Evolutionary conservation across 1,284 basidiomycete genomes (phyloP).

Genomic region (Ustilago curta): DNA sequence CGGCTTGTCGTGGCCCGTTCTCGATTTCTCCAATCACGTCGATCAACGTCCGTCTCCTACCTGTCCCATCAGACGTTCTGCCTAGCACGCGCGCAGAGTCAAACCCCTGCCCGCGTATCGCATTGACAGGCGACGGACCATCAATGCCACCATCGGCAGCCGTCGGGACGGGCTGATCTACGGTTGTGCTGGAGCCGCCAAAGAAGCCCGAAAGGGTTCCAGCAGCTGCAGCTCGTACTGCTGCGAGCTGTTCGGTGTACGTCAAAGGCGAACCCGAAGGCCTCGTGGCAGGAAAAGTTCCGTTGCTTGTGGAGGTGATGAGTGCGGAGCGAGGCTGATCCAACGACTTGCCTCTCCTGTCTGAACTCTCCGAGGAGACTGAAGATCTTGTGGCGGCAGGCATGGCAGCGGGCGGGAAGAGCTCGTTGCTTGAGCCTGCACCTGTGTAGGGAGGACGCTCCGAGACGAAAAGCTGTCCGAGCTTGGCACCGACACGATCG

Average conservation of each 20-base stretch:
- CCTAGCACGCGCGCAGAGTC: constrained; percentile 44
- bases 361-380: constrained; percentile 18
- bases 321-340: constrained; percentile 26
- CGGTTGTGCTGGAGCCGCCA: constrained; percentile 26
- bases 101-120: constrained; percentile 37
- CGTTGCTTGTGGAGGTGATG: constrained; percentile 15
- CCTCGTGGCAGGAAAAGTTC: constrained; percentile 23
- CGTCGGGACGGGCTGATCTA: constrained; percentile 25
- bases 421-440: constrained; percentile 33
- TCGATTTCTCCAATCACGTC: constrained; percentile 51
- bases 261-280: constrained; percentile 31
- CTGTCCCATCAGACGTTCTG: constrained; percentile 15
- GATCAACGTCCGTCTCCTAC: constrained; percentile 34
- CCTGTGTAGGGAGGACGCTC: constrained; percentile 20
- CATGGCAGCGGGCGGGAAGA: constrained; percentile 16
- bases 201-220: constrained; percentile 41
- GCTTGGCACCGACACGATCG: constrained; percentile 28
- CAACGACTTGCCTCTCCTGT: constrained; percentile 19
- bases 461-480: constrained; percentile 38
- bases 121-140: constrained; percentile 34
- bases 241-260: constrained; percentile 44
- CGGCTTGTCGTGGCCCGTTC: constrained; percentile 14
- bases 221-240: constrained; percentile 41
- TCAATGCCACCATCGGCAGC: constrained; percentile 10
- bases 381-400: constrained; percentile 21